Evolutionary conservation across 1,284 basidiomycete genomes (phyloP), one percentile per base, ranked within the genome.

Genomic region (Apiotrichum gracile): DNA sequence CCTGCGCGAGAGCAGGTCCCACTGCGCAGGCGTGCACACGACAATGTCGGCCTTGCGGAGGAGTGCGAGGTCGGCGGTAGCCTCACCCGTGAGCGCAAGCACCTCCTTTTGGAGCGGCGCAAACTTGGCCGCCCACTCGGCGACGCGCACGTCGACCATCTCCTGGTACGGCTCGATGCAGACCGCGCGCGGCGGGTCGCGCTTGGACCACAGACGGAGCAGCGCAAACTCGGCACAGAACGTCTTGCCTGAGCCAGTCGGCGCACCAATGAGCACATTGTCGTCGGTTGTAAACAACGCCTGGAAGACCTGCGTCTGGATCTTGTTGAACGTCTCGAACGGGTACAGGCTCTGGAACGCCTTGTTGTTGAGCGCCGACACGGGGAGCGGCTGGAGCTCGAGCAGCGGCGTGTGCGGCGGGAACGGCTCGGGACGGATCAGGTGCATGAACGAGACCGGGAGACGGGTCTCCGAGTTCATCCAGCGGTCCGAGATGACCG

Each of bases 251-350:
- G 88, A 91, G 12, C 96, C 94, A 0, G 92, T 92, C 0, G 96
- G 94, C 0, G 93, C 94, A 24, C 92, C 93, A 53, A 98, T 85
- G 68, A 98, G 91, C 38, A 94, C 86, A 65, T 92, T 96, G 69
- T 97, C 93, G 69, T 97, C 92, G 0, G 91, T 87, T 0, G 90
- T 93, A 74, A 94, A 98, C 0, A 98, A 79, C 0, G 93, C 91
- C 64, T 97, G 94, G 85, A 97, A 98, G 34, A 96, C 91, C 76
- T 98, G 96, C 0, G 92, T 98, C 73, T 98, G 96, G 61, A 97
- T 96, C 78, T 97, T 97, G 82, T 98, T 98, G 81, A 97, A 97
- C 1, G 82, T 83, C 57, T 84, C 79, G 60, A 94, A 86, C 0
- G 84, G 82, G 73, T 96, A 98, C 40, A 97, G 82, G 5, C 79